Evolutionary conservation across 148 eudicot species (phyloP).

Genomic region (Beta vulgaris): DNA sequence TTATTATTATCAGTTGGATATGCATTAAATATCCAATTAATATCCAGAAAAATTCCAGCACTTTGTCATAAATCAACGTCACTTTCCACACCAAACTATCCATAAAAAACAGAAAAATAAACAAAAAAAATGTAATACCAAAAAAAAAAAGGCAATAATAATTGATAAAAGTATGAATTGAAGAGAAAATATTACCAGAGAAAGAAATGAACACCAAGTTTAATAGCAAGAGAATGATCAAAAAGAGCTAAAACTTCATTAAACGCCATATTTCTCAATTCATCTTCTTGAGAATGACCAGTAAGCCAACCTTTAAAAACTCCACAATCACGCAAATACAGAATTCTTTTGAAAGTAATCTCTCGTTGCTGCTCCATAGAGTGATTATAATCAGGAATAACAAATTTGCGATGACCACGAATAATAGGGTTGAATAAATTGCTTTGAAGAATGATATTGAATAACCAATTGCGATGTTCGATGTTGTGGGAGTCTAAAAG

Average conservation of each 20-base stretch:
- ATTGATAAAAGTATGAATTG: not conserved
- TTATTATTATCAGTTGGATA: no score
- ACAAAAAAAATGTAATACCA: not conserved
- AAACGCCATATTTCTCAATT: conserved; percentile 60
- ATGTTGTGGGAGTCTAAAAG: conserved; percentile 66
- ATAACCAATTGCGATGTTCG: conserved; percentile 68
- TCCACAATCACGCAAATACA: conserved; percentile 49
- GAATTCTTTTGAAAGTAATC: conserved; percentile 57
- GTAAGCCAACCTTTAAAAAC: conserved; percentile 69
- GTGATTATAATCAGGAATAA: conserved; percentile 63
- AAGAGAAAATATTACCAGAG: conserved; percentile 48
- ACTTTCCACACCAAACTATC: no score
- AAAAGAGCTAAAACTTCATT: conserved; percentile 49
- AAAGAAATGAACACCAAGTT: conserved; percentile 75
- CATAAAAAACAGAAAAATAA: not conserved
- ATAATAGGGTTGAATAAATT: conserved; percentile 48
- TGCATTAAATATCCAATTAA: no score
- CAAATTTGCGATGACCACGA: conserved; percentile 52
- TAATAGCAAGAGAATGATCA: conserved; percentile 76
- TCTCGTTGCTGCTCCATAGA: conserved; percentile 83
- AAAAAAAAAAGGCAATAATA: not conserved
- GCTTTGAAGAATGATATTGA: conserved; percentile 46
- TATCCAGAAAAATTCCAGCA: no score
- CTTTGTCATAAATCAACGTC: no score
- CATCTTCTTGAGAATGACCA: conserved; percentile 41